Base-by-base conservation (phyloP, 2,329 filamentous ascomycete species). In the Penicillium sp. region DNA sequence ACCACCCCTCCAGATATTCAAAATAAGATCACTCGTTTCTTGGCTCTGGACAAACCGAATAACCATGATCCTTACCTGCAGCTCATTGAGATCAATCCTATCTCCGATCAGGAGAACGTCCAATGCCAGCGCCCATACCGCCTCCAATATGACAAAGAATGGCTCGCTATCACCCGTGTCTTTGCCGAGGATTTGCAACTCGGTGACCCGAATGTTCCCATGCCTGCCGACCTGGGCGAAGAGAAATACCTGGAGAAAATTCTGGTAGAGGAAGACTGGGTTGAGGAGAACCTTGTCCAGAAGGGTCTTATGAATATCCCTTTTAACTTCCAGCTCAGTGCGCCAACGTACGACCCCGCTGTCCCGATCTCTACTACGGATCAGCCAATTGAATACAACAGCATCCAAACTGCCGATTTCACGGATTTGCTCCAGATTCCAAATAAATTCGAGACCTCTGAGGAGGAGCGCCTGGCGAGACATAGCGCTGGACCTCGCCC, bases 131-230 rank as follows among this genome's bases (percentile, higher is more conserved):
- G 76, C 2, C 84, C 84, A 1, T 81, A 84, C 60, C 77, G 75
- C 10, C 78, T 96, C 0, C 76, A 85, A 43, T 97, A 99, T 68
- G 94, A 99, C 69, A 84, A 86, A 10, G 94, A 99, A 74, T 99
- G 92, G 92, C 84, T 99, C 7, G 88, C 94, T 38, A 96, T 99
- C 57, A 92, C 87, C 11, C 88, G 92, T 38, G 87, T 85, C 7
- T 95, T 97, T 65, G 83, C 88, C 36, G 63, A 77, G 3, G 79
- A 83, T 36, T 77, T 94, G 2, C 71, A 75, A 1, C 75, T 92
- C 33, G 88, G 89, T 40, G 78, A 87, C 56, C 77, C 77, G 5
- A 67, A 73, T 7, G 79, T 81, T 1, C 70, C 72, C 35, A 71
- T 81, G 0, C 79, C 87, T 0, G 69, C 74, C 1, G 79, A 95